phyloP scores from a whole-genome alignment of 148 eudicot species.

The Agrostemma githago region DNA sequence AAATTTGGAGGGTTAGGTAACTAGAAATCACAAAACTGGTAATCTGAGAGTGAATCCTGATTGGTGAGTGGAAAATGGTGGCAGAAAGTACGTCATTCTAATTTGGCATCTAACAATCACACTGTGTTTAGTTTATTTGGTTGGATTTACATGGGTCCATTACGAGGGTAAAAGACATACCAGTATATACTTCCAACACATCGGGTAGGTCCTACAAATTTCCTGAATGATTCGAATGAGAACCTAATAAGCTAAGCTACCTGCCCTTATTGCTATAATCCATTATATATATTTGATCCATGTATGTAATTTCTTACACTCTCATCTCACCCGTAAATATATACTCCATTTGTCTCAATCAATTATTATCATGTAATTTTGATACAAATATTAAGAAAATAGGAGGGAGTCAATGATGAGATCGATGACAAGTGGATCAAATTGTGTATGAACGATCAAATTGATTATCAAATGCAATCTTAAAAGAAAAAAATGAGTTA shows the following conservation, averaged over 20 bases:
- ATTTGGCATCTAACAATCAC: slow-evolving; percentile 18
- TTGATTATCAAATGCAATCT: too few relatives aligned
- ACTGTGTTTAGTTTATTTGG: slow-evolving; percentile 11
- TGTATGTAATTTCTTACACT: too few relatives aligned
- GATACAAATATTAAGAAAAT: too few relatives aligned
- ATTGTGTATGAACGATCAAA: too few relatives aligned
- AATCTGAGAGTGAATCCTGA: slow-evolving; percentile 7
- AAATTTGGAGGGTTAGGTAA: slow-evolving; percentile 3
- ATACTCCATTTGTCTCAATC: too few relatives aligned
- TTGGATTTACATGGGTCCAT: slow-evolving; percentile 25
- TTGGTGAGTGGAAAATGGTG: slow-evolving; percentile 19
- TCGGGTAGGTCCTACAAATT: slow-evolving; percentile 9
- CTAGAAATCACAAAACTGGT: neutral
- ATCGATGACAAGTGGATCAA: too few relatives aligned
- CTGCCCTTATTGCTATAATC: slow-evolving; percentile 15
- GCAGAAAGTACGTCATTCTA: slow-evolving; percentile 24
- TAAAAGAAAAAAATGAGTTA: too few relatives aligned
- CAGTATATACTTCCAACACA: slow-evolving; percentile 26
- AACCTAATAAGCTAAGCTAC: slow-evolving; percentile 3
- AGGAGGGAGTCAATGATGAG: too few relatives aligned
- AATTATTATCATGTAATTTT: too few relatives aligned
- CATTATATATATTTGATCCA: slow-evolving; percentile 16
- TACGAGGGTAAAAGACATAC: slow-evolving; percentile 22
- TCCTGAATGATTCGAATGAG: slow-evolving; percentile 21
- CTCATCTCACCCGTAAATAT: too few relatives aligned